Base-by-base conservation (phyloP, 768 basidiomycete genomes). In the Termitomyces sp. region DNA sequence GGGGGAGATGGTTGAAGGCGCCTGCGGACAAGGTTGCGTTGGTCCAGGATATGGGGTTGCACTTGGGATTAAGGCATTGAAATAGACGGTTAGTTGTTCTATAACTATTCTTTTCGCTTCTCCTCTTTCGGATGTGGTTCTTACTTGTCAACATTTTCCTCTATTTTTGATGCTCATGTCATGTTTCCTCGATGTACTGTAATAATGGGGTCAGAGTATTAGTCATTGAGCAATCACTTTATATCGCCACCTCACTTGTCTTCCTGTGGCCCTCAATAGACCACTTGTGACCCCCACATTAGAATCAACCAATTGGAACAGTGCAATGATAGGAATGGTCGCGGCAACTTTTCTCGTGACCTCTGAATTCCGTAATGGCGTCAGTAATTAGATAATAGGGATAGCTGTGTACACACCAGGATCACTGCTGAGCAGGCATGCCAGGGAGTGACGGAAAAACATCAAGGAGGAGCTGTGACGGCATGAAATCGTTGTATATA, bases 41-140 rank as follows among this genome's bases (percentile, higher is more conserved):
- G 81, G 75, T 98, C 39, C 74, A 78, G 0, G 94, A 96, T 64
- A 97, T 99, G 95, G 96, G 97, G 15, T 98, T 98, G 79, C 85
- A 8, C 95, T 98, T 67, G 94, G 93, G 0, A 76, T 80, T 42
- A 98, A 98, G 67, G 95, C 96, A 0, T 75, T 99, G 12, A 76
- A 83, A 1, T 89, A 97, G 70, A 94, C 93, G 16, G 94, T 94
- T 58, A 42, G 88, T 78, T 11, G n/a, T 27, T 24, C 0, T n/a
- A 7, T n/a, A n/a, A n/a, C 12, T 33, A 24, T 37, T 15, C 12
- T 41, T 11, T 20, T 30, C 27, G 9, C 16, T 7, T 13, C 12
- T 9, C 20, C 18, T 41, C 6, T 42, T 7, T 9, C 2, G 0
- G 42, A 9, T 41, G 41, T 9, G 41, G 5, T 8, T 41, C 2